Evolutionary conservation across 1,284 basidiomycete genomes (phyloP).

Genomic region (Trametes polyzona): DNA sequence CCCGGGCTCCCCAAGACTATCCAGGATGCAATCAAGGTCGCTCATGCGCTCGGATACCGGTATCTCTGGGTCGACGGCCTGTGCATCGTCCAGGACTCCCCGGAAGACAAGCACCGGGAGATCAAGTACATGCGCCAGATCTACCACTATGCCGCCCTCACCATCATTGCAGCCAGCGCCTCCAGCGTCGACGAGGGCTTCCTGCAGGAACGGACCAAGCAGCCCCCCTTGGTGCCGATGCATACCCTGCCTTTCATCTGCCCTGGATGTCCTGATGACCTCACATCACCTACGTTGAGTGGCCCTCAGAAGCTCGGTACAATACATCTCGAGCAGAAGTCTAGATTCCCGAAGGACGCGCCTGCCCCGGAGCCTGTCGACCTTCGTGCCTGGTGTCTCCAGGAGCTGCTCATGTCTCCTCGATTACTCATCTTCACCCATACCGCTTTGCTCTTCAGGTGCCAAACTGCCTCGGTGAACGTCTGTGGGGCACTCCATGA

Average conservation of each 20-base stretch:
- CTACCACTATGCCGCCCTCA: slow-evolving; percentile 1
- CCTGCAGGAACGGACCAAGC: background rate
- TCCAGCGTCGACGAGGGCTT: background rate
- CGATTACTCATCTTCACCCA: slow-evolving; percentile 1
- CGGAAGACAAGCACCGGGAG: slow-evolving; percentile 1
- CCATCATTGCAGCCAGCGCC: slow-evolving; percentile 2
- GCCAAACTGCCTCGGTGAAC: slow-evolving; percentile 10
- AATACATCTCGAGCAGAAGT: too few species aligned
- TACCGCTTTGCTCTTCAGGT: slow-evolving; percentile 17
- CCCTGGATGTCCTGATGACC: too few species aligned
- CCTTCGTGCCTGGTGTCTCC: slow-evolving; percentile 20
- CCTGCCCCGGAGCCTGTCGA: background rate
- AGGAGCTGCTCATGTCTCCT: slow-evolving; percentile 17
- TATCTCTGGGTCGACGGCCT: slow-evolving; percentile 3
- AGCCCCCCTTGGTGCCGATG: background rate
- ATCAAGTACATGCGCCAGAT: background rate
- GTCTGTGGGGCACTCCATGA: slow-evolving; percentile 14
- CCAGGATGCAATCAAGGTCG: background rate
- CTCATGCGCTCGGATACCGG: background rate
- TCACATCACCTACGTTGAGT: too few species aligned
- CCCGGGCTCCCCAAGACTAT: background rate
- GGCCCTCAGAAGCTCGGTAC: slow-evolving; percentile 10
- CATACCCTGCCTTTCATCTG: background rate
- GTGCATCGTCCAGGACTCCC: slow-evolving; percentile 11
- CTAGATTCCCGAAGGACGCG: too few species aligned